Percentiles rank a stretch among this genome's conserved stretches.
phyloP scores from a whole-genome alignment of 495 filamentous ascomycete species.

The Annulohypoxylon maeteangense region DNA sequence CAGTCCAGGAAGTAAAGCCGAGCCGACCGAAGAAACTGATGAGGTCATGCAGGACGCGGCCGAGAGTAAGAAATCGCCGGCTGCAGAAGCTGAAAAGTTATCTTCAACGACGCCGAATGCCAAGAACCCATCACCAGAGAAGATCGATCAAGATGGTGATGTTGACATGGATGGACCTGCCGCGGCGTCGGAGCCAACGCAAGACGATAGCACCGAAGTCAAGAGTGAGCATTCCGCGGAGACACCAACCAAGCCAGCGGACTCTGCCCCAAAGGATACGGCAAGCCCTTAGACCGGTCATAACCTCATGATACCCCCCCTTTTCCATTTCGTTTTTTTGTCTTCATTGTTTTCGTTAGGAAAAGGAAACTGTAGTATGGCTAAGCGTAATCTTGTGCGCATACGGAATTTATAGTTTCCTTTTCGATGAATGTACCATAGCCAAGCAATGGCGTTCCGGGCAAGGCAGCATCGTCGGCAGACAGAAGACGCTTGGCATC shows the following conservation, averaged over 20 bases:
- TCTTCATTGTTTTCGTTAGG: neutral
- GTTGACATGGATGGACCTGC: constrained; percentile 43
- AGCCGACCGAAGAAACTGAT: constrained; percentile 44
- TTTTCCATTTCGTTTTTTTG: neutral
- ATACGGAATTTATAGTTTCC: neutral
- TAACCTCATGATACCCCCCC: neutral
- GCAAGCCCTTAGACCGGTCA: neutral
- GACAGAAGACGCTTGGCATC: neutral
- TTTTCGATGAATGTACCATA: constrained; percentile 9
- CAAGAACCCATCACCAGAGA: constrained; percentile 19
- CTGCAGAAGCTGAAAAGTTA: constrained; percentile 31
- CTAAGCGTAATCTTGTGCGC: neutral
- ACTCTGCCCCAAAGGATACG: neutral
- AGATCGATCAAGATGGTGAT: constrained; percentile 43
- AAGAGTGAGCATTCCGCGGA: constrained; percentile 36
- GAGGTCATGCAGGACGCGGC: constrained; percentile 49
- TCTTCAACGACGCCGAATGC: constrained; percentile 17
- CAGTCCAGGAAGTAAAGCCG: constrained; percentile 10
- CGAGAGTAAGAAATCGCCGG: constrained; percentile 18
- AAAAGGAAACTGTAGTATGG: neutral
- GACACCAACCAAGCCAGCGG: constrained; percentile 3
- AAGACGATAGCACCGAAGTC: constrained; percentile 10
- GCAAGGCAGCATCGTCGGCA: constrained; percentile 15
- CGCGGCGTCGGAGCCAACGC: constrained; percentile 10
- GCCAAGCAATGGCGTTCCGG: constrained; percentile 26